Evolutionary conservation across 2,329 filamentous ascomycete genomes (phyloP).

Genomic region (Exophiala sp.): DNA sequence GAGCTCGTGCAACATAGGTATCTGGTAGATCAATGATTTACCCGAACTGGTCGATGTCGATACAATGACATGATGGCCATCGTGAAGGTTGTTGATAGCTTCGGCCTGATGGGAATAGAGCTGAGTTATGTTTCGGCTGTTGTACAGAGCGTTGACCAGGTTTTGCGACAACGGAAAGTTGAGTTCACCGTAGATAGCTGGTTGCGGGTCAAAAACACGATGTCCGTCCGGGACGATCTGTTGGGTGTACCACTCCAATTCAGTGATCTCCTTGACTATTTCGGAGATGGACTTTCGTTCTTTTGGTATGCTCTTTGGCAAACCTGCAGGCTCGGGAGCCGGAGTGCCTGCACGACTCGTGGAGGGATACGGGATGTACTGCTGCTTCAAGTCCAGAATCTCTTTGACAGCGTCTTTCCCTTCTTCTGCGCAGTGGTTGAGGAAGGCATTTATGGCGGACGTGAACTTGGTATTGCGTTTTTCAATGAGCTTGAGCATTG

Average conservation of each 20-base stretch:
- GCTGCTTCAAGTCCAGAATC: slow-evolving; percentile 58
- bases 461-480: slow-evolving; percentile 82
- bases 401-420: slow-evolving; percentile 63
- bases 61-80: slow-evolving; percentile 83
- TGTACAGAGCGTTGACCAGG: slow-evolving; percentile 94
- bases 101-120: slow-evolving; percentile 91
- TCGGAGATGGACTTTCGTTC: slow-evolving; percentile 77
- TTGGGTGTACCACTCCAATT: slow-evolving; percentile 79
- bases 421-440: slow-evolving; percentile 68
- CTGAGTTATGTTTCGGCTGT: slow-evolving; percentile 78
- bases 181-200: slow-evolving; percentile 76
- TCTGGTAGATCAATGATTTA: slow-evolving; percentile 96
- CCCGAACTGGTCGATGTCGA: slow-evolving; percentile 94
- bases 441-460: slow-evolving; percentile 70
- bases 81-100: slow-evolving; percentile 82
- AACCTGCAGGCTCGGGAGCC: slow-evolving; percentile 34
- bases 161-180: slow-evolving; percentile 83
- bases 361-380: slow-evolving; percentile 61
- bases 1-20: slow-evolving; percentile 83
- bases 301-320: slow-evolving; percentile 69
- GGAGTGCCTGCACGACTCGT: slow-evolving; percentile 40
- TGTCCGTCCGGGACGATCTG: slow-evolving; percentile 94
- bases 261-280: slow-evolving; percentile 79
- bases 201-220: slow-evolving; percentile 82
- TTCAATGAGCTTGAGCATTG: slow-evolving; percentile 84